Base-by-base conservation (phyloP, 2,329 filamentous ascomycete genomes). In the Akanthomyces lecanii region DNA sequence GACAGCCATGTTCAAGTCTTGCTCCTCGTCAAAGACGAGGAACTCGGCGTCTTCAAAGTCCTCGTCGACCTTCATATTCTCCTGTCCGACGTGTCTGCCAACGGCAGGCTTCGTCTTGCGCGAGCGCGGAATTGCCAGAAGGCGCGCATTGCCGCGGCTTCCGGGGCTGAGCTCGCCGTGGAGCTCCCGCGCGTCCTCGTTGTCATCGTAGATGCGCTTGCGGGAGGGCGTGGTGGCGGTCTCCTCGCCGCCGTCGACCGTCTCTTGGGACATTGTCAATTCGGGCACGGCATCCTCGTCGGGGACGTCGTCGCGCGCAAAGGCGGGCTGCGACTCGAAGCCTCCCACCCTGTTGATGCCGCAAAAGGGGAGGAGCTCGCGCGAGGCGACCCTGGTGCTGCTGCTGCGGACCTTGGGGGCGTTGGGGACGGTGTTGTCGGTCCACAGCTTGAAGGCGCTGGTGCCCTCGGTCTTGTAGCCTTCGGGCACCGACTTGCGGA, bases 401-500 rank as follows among this genome's bases (percentile, higher is more conserved):
- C 68, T 67, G 30, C 66, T 62, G 44, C 62, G 52, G 51, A 42
- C 42, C 21, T 56, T 33, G 16, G 58, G 25, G 2, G 67, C 63
- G 10, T 65, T 36, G 28, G 65, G 61, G 18, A 68, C 44, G 21
- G 71, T 69, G 63, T 68, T 71, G 63, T 77, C 75, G 16, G 75
- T 76, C 75, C 82, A 86, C 25, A 86, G 75, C 53, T 81, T 77
- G 71, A 85, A 86, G 55, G 71, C 74, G 67, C 77, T 79, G 65
- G 80, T 77, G 59, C 72, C 69, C 66, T 73, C 74, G 1, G 91
- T 96, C 79, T 96, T 96, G 82, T 97, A 97, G 64, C 94, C 94
- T 73, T 97, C 93, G 0, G 92, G 89, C 8, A 98, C 90, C 12
- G 90, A 90, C 78, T 98, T 98, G 72, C 94, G 89, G 57, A 98